Evolutionary conservation across 169 alveolate genomes (phyloP), one percentile per base, ranked within the genome.

Genomic region (Babesia ovis): DNA sequence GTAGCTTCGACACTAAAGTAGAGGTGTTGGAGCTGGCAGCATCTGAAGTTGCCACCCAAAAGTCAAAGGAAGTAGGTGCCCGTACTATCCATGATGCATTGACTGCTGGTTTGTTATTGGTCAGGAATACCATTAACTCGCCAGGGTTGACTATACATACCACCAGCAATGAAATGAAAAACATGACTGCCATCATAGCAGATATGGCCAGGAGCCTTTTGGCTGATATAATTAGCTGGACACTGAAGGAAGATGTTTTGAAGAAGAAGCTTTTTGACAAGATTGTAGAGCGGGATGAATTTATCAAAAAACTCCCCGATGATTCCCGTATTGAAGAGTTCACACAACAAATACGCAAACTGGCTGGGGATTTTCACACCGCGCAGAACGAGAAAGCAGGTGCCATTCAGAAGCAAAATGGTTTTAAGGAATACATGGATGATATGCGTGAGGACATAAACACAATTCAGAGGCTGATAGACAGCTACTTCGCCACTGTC

Each of bases 371-470:
- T 0, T 64, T 64, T 16, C 74, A 64, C 37, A 29, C 4, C 20
- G 51, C 53, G 1, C 74, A 64, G 23, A 64, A 50, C 46, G 51
- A 64, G 20, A 64, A 48, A 32, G 48, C 74, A 1, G 31, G 41
- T 31, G 60, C 74, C n/a, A 50, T 64, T 12, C 62, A 64, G 27
- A 64, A 64, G 50, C 74, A 64, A 22, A 64, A 45, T 35, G 74
- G 74, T 0, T 64, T 64, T 27, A 64, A 64, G 61, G 74, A 64
- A 48, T 64, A 64, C 62, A 43, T 64, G 74, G 61, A 64, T 27
- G 41, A 16, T 16, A 64, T 64, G 74, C 59, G 51, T 20, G 61
- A 48, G 74, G 64, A 45, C 61, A 64, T 64, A 11, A 64, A 64
- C 62, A 64, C 74, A 27, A 50, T 64, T 16, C 74, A 64, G 61